Conservation (phyloP, 140 eudicot species). For the Oenanthe javanica region DNA sequence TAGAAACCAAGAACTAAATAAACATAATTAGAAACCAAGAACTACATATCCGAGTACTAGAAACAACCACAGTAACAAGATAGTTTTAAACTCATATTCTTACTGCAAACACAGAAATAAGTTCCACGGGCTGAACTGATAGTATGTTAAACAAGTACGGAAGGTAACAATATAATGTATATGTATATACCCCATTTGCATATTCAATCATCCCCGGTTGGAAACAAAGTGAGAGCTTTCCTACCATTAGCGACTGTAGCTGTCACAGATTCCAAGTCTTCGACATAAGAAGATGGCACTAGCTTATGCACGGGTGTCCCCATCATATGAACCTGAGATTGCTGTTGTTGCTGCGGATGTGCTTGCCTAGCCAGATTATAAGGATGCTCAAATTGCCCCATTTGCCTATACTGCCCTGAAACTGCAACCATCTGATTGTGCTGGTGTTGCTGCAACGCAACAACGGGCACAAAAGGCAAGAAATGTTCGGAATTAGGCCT, state of each 20-base stretch:
- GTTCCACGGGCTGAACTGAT: slow-evolving; percentile 11
- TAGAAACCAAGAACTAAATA: neutral
- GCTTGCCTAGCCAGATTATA: slow-evolving; percentile 34
- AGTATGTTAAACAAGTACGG: neutral
- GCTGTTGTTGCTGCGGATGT: slow-evolving; percentile 16
- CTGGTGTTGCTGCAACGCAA: slow-evolving; percentile 43
- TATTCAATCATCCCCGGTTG: slow-evolving; percentile 64
- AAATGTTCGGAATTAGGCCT: slow-evolving; percentile 46
- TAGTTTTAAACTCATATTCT: neutral
- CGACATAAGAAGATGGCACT: slow-evolving; percentile 39
- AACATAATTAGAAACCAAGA: neutral
- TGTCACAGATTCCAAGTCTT: slow-evolving; percentile 57
- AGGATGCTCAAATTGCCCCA: slow-evolving; percentile 67
- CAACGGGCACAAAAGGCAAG: slow-evolving; percentile 51
- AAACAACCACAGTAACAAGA: neutral
- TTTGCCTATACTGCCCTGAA: slow-evolving; percentile 31
- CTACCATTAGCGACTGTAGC: slow-evolving; percentile 39
- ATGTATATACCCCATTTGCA: slow-evolving; percentile 24
- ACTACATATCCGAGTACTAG: neutral
- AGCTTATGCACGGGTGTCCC: slow-evolving; percentile 44
- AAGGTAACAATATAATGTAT: neutral
- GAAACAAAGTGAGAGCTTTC: slow-evolving; percentile 80
- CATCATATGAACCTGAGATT: slow-evolving; percentile 35
- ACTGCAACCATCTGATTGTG: slow-evolving; percentile 43
- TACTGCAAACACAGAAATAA: neutral